These are phyloP conservation scores for Corinectria fuckeliana DNA, from an alignment of 2,329 filamentous ascomycete species.

Conservation along the genomic window DNA sequence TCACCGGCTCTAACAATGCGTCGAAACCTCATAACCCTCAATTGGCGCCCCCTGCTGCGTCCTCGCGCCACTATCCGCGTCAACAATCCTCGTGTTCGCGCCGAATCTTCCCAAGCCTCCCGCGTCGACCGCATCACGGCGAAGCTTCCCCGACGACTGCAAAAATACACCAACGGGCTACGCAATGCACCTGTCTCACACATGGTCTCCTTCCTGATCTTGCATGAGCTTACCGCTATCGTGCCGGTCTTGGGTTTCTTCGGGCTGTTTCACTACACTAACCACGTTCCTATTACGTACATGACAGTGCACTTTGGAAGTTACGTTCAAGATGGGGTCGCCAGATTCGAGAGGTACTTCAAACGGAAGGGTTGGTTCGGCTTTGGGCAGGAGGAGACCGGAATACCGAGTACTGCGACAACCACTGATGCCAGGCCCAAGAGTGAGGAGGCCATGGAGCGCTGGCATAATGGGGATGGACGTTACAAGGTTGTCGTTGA, in stretches of 20 bases:
- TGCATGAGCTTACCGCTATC: conserved; percentile 92
- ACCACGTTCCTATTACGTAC: conserved; percentile 70
- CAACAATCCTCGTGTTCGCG: conserved; percentile 18
- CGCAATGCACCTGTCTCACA: conserved; percentile 81
- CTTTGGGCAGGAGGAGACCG: conserved; percentile 48
- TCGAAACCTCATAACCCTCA: conserved; percentile 27
- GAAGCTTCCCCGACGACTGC: conserved; percentile 70
- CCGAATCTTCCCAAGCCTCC: conserved; percentile 42
- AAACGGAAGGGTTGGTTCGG: conserved; percentile 82
- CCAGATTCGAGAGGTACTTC: conserved; percentile 79
- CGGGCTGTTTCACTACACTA: conserved; percentile 78
- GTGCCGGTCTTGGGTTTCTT: conserved; percentile 79
- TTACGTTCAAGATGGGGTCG: conserved; percentile 67
- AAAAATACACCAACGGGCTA: conserved; percentile 72
- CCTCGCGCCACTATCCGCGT: conserved; percentile 14
- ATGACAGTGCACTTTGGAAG: conserved; percentile 57
- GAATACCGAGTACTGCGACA: background rate
- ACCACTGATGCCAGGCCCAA: conserved; percentile 17
- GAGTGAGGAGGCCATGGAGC: conserved; percentile 41
- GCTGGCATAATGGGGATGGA: conserved; percentile 49
- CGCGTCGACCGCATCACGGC: conserved; percentile 55
- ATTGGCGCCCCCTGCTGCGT: conserved; percentile 32
- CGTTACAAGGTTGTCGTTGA: conserved; percentile 66
- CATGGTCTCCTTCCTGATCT: conserved; percentile 81
- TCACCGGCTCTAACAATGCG: conserved; percentile 31